Conservation (phyloP, 208 protist species). For the Leishmania tropica region DNA sequence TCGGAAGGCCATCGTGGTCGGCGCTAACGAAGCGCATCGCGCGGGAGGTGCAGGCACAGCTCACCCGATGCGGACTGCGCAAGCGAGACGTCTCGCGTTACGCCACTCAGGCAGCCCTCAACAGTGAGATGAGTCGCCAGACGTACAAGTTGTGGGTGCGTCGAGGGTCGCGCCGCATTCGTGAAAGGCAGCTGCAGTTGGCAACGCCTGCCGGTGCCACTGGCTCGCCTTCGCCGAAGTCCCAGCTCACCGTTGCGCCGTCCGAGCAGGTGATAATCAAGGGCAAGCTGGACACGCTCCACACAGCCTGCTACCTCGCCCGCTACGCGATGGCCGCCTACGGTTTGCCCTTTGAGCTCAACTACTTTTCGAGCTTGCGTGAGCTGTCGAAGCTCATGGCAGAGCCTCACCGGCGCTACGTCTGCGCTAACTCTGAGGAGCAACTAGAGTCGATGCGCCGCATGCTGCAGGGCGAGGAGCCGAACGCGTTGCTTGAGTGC, state of each 20-base stretch:
- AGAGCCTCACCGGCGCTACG: constrained; percentile 69
- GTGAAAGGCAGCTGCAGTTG: constrained; percentile 11
- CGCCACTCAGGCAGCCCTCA: constrained; percentile 18
- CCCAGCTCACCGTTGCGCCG: constrained; percentile 8
- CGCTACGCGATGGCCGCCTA: constrained; percentile 77
- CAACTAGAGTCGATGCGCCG: constrained; percentile 76
- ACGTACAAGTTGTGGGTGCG: constrained; percentile 30
- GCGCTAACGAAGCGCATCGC: constrained; percentile 27
- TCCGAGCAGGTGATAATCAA: constrained; percentile 19
- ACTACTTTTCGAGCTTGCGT: constrained; percentile 61
- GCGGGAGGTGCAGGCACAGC: constrained; percentile 45
- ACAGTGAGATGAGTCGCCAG: constrained; percentile 25
- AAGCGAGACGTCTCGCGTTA: constrained; percentile 23
- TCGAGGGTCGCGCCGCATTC: constrained; percentile 20
- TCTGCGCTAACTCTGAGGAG: constrained; percentile 61
- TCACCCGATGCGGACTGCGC: constrained; percentile 38
- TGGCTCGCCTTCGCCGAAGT: background rate
- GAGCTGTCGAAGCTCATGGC: constrained; percentile 51
- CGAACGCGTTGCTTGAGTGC: constrained; percentile 66
- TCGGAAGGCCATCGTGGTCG: constrained; percentile 33
- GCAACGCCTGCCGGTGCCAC: background rate
- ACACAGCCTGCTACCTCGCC: constrained; percentile 47
- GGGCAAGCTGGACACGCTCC: constrained; percentile 30
- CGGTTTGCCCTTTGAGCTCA: constrained; percentile 79
- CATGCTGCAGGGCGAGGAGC: constrained; percentile 66